Evolutionary conservation across 2,329 filamentous ascomycete species (phyloP), one percentile per base, ranked within the genome.

Genomic region (Macroventuria anomochaeta): DNA sequence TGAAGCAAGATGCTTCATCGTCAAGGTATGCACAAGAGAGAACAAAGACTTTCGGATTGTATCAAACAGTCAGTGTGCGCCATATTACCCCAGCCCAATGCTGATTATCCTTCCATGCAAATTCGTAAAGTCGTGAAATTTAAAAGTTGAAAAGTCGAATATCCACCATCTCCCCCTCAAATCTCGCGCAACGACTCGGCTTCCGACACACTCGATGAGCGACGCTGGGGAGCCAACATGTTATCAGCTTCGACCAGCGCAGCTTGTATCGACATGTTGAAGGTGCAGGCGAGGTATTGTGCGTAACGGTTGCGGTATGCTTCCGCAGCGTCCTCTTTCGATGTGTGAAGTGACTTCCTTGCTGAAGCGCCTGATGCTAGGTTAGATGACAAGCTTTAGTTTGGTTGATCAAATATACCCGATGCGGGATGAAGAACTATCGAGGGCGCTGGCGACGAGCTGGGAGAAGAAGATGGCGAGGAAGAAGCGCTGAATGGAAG

Each of bases 391-490:
- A 65, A 68, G 69, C 62, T 62, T 68, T 61, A 61, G 62, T 68
- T 59, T 69, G 67, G 66, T 68, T 64, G 71, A 70, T 73, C 68
- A 67, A 67, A 68, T 72, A 73, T 74, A 74, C 72, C 72, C 71
- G 70, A 68, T 67, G 68, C 62, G 65, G 71, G 68, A 71, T 68
- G 63, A 54, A 74, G 71, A 67, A 74, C 69, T 72, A 74, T 74
- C 59, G 72, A 72, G 17, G 72, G 71, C 55, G 70, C 66, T 31
- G 65, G 61, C 50, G 68, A 65, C 33, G 67, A 53, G 52, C 53
- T 68, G 39, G 72, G 69, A 60, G 71, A 72, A 59, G 68, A 62
- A 52, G 67, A 62, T 62, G 72, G 66, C 65, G 71, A 72, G 57
- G 71, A 61, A 62, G 67, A 61, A 60, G 70, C 53, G 58, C 65